Conservation (phyloP, 2,329 filamentous ascomycete genomes). For the Sporothrix variecibatus region DNA sequence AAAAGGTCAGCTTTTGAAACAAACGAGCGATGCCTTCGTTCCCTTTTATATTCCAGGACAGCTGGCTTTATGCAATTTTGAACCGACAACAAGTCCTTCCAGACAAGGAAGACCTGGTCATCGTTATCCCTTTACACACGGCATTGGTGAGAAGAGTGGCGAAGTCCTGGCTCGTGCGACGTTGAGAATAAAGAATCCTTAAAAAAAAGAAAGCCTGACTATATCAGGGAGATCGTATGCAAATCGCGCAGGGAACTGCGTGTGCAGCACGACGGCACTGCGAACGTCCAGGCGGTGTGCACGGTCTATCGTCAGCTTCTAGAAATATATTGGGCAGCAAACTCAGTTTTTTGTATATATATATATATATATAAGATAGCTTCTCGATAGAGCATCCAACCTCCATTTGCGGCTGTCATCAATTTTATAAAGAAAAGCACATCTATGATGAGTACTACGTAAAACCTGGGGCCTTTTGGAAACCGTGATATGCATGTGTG, state of each 20-base stretch:
- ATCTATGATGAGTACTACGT: not conserved
- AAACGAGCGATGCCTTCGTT: not conserved
- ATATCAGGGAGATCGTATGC: not conserved
- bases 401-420: not conserved
- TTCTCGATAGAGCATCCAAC: not conserved
- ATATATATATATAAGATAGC: not conserved
- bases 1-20: not conserved
- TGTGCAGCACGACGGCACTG: not conserved
- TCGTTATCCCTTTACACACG: not conserved
- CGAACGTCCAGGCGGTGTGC: not conserved
- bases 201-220: not conserved
- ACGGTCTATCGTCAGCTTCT: not conserved
- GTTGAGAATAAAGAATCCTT: not conserved
- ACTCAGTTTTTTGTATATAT: too few relatives aligned
- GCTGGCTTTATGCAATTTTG: not conserved
- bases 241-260: not conserved
- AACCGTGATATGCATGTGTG: not conserved
- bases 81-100: too few relatives aligned
- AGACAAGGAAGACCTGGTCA: not conserved
- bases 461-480: not conserved
- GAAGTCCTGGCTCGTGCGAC: slow-evolving; percentile 3
- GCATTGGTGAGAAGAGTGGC: not conserved
- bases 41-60: not conserved
- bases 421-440: not conserved
- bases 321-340: not conserved